Percentiles rank a stretch among this genome's conserved stretches.
Conservation (phyloP, 2,329 filamentous ascomycete genomes). For the Tolypocladium nubicola region DNA sequence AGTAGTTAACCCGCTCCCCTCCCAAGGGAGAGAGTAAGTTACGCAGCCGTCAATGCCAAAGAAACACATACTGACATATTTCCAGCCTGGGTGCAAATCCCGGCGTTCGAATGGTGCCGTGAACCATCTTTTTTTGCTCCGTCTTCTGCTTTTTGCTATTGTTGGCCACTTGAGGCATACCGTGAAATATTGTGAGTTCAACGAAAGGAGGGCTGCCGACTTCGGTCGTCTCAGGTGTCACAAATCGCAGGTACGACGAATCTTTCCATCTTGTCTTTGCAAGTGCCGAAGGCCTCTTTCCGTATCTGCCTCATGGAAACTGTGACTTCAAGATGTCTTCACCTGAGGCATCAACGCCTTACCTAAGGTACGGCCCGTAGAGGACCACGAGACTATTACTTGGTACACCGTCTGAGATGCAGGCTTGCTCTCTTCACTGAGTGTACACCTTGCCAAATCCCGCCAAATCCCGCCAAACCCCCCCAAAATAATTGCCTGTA, state of each 20-base stretch:
- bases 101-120: constrained; percentile 11
- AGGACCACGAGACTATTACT: neutral
- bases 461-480: too few relatives aligned
- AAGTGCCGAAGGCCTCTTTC: neutral
- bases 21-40: constrained; percentile 15
- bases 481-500: too few relatives aligned
- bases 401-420: neutral
- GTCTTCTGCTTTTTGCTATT: neutral
- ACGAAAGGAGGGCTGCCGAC: neutral
- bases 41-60: constrained; percentile 5
- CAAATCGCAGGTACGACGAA: neutral
- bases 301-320: neutral
- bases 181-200: neutral
- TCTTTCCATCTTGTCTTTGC: neutral
- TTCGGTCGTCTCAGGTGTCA: neutral
- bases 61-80: constrained; percentile 2
- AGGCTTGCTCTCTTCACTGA: neutral
- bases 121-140: constrained; percentile 5
- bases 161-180: neutral
- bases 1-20: constrained; percentile 14
- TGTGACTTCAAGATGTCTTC: neutral
- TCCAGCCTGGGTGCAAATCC: constrained; percentile 13
- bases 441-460: neutral
- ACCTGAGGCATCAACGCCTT: neutral
- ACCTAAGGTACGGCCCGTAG: neutral